These are phyloP conservation scores for Massariosphaeria phaeospora DNA, from an alignment of 495 filamentous ascomycete species.

Conservation along the genomic window DNA sequence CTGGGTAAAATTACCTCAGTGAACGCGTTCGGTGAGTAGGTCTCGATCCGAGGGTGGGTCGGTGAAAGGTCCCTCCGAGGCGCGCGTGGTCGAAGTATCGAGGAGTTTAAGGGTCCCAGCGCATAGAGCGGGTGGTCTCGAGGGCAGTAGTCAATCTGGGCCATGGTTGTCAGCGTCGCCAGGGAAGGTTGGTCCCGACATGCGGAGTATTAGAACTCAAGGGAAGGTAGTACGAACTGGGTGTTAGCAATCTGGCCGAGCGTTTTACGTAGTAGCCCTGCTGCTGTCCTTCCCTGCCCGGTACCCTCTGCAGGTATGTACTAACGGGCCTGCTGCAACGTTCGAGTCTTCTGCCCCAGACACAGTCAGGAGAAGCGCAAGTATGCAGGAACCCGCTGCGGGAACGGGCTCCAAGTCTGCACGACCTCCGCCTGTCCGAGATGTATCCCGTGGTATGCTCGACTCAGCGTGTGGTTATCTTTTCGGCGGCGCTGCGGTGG, in stretches of 20 bases:
- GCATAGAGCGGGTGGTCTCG: slow-evolving; percentile 15
- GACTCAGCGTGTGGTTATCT: slow-evolving; percentile 3
- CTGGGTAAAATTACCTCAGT: slow-evolving; percentile 27
- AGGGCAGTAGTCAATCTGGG: slow-evolving; percentile 1
- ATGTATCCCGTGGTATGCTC: slow-evolving; percentile 1
- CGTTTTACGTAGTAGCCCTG: slow-evolving; percentile 19
- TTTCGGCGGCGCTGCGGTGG: background rate
- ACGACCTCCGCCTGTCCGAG: slow-evolving; percentile 16
- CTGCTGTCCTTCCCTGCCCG: slow-evolving; percentile 12
- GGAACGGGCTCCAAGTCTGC: slow-evolving; percentile 7
- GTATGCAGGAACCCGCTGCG: slow-evolving; percentile 23
- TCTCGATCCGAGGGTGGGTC: slow-evolving; percentile 7
- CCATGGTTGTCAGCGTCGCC: slow-evolving; percentile 27
- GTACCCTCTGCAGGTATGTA: slow-evolving; percentile 14
- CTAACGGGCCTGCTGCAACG: slow-evolving; percentile 13
- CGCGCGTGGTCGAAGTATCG: slow-evolving; percentile 3
- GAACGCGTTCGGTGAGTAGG: slow-evolving; percentile 5
- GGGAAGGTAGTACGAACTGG: slow-evolving; percentile 25
- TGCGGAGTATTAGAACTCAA: slow-evolving; percentile 4
- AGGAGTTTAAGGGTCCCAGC: slow-evolving; percentile 6
- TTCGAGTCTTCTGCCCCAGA: background rate
- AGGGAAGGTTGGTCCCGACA: background rate
- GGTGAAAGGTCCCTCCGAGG: background rate
- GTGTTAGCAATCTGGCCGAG: too few species aligned
- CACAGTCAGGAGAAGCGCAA: slow-evolving; percentile 9